phyloP scores from a whole-genome alignment of 2,329 filamentous ascomycete genomes.

The Septoria petroselini region DNA sequence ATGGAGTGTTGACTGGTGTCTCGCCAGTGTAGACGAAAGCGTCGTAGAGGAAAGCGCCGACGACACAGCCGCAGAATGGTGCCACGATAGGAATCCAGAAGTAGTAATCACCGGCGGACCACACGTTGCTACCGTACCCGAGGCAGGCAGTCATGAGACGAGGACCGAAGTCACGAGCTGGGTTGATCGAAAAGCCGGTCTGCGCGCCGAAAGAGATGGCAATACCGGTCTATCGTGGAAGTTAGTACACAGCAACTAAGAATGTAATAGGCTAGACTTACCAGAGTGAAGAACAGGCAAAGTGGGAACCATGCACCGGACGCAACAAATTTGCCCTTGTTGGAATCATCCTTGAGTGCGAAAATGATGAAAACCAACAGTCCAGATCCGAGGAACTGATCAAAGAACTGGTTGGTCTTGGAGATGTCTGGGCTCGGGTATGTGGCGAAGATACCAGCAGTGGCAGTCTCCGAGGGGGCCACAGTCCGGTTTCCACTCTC shows the following conservation, averaged over 20 bases:
- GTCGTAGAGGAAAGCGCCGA: conserved; percentile 66
- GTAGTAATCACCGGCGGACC: conserved; percentile 62
- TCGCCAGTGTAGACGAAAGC: conserved; percentile 62
- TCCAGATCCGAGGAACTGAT: conserved; percentile 64
- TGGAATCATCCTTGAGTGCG: conserved; percentile 57
- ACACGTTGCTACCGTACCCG: conserved; percentile 64
- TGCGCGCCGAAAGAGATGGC: conserved; percentile 67
- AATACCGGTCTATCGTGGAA: conserved; percentile 53
- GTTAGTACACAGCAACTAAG: conserved; percentile 3
- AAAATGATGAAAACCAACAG: conserved; percentile 70
- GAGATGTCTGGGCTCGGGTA: conserved; percentile 64
- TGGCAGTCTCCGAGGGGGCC: conserved; percentile 53
- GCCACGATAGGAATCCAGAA: conserved; percentile 67
- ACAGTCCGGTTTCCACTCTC: conserved; percentile 63
- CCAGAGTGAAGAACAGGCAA: conserved; percentile 61
- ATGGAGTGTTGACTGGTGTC: conserved; percentile 62
- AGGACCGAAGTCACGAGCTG: conserved; percentile 69
- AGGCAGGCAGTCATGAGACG: conserved; percentile 63
- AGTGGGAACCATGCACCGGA: conserved; percentile 55
- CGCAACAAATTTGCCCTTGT: conserved; percentile 38
- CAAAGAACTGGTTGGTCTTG: conserved; percentile 64
- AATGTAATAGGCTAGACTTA: conserved; percentile 1
- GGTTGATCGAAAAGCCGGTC: conserved; percentile 65
- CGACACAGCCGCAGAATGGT: conserved; percentile 60
- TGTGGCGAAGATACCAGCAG: conserved; percentile 67